These are phyloP conservation scores for Pigoraptor vietnamica DNA, from an alignment of 78 protist genomes.

Conservation along the genomic window DNA sequence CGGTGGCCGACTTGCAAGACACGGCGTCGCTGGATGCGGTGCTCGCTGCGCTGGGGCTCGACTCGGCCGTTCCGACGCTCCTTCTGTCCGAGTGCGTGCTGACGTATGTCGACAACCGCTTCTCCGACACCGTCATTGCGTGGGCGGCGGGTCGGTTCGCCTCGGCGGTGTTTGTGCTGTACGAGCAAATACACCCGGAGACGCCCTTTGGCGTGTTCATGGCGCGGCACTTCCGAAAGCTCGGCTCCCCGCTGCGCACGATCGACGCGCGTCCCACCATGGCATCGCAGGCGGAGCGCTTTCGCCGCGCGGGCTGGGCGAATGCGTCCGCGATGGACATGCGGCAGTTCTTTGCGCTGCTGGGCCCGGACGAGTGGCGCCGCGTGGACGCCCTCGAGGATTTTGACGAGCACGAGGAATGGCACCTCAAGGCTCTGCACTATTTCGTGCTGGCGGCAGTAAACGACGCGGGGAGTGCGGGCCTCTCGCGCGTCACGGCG, in stretches of 20 bases:
- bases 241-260: background rate
- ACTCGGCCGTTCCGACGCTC: background rate
- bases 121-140: background rate
- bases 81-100: background rate
- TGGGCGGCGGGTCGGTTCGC: background rate
- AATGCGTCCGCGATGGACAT: background rate
- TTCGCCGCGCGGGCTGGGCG: background rate
- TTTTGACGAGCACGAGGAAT: slow-evolving; percentile 29
- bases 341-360: background rate
- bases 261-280: background rate
- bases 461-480: background rate
- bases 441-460: background rate
- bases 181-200: background rate
- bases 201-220: background rate
- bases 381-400: slow-evolving; percentile 8
- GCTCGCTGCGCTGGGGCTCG: background rate
- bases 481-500: background rate
- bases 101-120: background rate
- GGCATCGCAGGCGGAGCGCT: background rate
- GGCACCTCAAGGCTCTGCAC: slow-evolving; percentile 14
- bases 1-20: background rate
- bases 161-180: background rate
- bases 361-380: background rate
- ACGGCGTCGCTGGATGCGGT: background rate
- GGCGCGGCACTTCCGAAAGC: background rate